These are phyloP conservation scores for Tetraselmis striata DNA, from an alignment of 139 green algal species.

Conservation along the genomic window DNA sequence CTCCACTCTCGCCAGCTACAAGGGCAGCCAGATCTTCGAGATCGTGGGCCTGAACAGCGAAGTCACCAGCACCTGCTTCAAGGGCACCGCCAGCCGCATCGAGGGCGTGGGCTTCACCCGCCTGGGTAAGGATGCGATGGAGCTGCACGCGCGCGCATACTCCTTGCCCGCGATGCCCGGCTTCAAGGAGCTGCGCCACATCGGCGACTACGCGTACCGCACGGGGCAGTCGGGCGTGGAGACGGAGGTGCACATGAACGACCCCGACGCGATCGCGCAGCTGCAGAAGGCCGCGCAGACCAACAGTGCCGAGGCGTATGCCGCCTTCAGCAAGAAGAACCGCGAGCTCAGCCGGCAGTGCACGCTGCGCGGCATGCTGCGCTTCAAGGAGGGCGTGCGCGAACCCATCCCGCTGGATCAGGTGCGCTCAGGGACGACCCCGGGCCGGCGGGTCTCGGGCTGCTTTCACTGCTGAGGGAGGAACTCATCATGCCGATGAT, in stretches of 20 bases:
- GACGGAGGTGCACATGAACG: conserved; percentile 87
- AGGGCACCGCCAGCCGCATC: conserved; percentile 76
- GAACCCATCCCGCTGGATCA: background rate
- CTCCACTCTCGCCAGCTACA: conserved; percentile 90
- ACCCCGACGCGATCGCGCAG: conserved; percentile 80
- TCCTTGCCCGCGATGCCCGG: conserved; percentile 21
- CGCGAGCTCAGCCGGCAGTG: conserved; percentile 50
- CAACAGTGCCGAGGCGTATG: conserved; percentile 71
- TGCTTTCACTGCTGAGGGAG: too few species aligned
- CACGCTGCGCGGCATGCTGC: conserved; percentile 84
- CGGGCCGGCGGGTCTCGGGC: too few species aligned
- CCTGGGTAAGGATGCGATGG: conserved; percentile 59
- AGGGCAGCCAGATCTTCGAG: conserved; percentile 97
- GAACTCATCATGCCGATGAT: too few species aligned
- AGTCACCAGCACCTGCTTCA: conserved; percentile 83
- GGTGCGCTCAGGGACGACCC: too few species aligned
- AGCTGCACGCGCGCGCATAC: conserved; percentile 66
- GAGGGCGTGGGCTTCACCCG: conserved; percentile 54
- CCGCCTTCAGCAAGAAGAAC: conserved; percentile 55
- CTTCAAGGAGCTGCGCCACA: conserved; percentile 47
- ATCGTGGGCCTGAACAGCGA: conserved; percentile 70
- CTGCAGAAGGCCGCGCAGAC: conserved; percentile 68
- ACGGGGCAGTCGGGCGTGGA: conserved; percentile 7
- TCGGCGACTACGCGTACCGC: conserved; percentile 60
- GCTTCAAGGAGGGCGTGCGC: conserved; percentile 56